Evolutionary conservation across 2,329 filamentous ascomycete genomes (phyloP).

Genomic region (Colletotrichum liaoningense): DNA sequence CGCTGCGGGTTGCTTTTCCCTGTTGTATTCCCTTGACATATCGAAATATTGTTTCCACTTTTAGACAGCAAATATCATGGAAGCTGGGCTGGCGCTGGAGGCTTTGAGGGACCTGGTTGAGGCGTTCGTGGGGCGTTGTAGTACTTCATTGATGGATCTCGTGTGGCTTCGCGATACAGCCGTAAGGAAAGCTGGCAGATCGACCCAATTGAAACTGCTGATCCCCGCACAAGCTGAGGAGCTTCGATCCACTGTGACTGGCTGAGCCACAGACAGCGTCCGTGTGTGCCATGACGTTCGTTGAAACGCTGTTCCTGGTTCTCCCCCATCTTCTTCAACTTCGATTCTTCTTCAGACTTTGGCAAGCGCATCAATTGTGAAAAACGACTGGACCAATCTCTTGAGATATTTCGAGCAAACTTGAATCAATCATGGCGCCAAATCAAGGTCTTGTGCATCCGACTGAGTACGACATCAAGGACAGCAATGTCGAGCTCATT

Average conservation of each 20-base stretch:
- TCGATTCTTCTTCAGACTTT: not conserved
- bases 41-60: not conserved
- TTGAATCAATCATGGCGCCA: slow-evolving; percentile 63
- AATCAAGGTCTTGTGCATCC: slow-evolving; percentile 70
- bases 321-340: not conserved
- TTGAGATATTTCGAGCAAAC: not conserved
- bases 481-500: slow-evolving; percentile 76
- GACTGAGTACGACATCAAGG: slow-evolving; percentile 74
- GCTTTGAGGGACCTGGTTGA: slow-evolving; percentile 10
- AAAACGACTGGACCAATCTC: not conserved
- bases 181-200: slow-evolving; percentile 13
- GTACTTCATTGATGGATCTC: slow-evolving; percentile 28
- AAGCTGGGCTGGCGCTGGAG: slow-evolving; percentile 17
- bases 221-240: slow-evolving; percentile 33
- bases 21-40: not conserved
- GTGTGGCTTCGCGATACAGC: slow-evolving; percentile 30
- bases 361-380: not conserved
- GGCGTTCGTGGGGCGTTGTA: slow-evolving; percentile 28
- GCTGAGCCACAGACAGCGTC: slow-evolving; percentile 24
- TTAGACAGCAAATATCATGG: not conserved
- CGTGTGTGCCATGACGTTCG: slow-evolving; percentile 30
- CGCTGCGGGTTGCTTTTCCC: not conserved
- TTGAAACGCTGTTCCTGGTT: slow-evolving; percentile 17
- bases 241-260: slow-evolving; percentile 25
- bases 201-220: slow-evolving; percentile 28